These are phyloP conservation scores for Beta macrorhiza DNA, from an alignment of 179 eudicot genomes.

Conservation along the genomic window DNA sequence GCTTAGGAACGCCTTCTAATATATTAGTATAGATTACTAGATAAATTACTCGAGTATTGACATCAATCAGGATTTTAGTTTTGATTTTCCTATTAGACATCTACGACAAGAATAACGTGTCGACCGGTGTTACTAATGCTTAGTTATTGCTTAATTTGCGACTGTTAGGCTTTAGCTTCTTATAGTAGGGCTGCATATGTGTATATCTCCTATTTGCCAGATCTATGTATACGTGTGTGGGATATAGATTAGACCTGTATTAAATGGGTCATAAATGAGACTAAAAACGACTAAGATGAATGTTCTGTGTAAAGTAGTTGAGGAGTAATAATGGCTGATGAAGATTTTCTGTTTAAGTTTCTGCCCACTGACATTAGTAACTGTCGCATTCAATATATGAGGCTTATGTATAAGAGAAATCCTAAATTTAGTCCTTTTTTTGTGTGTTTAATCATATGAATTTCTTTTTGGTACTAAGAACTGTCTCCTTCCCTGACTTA, in stretches of 20 bases:
- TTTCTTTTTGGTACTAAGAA: neutral
- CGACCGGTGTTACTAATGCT: too few species aligned
- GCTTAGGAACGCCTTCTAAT: too few species aligned
- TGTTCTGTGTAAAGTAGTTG: constrained; percentile 22
- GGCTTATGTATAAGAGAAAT: constrained; percentile 12
- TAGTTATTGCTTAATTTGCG: too few species aligned
- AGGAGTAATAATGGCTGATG: constrained; percentile 3
- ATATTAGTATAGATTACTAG: too few species aligned
- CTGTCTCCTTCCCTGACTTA: constrained; percentile 17
- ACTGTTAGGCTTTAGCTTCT: too few species aligned
- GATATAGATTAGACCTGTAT: neutral
- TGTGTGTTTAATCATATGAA: constrained; percentile 8
- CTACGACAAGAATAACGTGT: too few species aligned
- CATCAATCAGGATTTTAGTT: neutral
- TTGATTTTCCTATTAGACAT: neutral
- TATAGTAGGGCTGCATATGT: neutral
- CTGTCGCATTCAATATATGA: constrained; percentile 17
- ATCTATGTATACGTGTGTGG: neutral
- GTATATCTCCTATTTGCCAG: neutral
- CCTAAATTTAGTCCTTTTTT: constrained; percentile 7
- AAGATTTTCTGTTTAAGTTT: constrained; percentile 11
- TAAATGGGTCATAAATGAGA: constrained; percentile 10
- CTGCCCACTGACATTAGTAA: constrained; percentile 11
- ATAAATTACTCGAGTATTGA: too few species aligned
- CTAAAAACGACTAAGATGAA: neutral